These are phyloP conservation scores for Daldinia sp. DNA, from an alignment of 2,329 filamentous ascomycete species.

Conservation along the genomic window DNA sequence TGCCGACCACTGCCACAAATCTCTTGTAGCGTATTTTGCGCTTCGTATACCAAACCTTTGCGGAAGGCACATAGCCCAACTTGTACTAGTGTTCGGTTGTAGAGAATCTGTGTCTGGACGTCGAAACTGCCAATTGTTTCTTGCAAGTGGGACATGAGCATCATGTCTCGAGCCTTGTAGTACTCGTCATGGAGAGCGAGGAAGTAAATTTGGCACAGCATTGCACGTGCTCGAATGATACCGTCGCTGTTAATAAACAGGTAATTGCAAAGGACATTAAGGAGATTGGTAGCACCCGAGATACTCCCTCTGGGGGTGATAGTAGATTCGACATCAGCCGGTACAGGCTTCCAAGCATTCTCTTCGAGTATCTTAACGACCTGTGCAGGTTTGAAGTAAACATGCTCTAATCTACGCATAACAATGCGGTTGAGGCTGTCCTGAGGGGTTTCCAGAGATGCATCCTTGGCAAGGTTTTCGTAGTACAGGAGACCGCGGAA, in stretches of 20 bases:
- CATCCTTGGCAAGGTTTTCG: slow-evolving; percentile 77
- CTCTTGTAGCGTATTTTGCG: slow-evolving; percentile 96
- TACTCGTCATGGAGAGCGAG: slow-evolving; percentile 96
- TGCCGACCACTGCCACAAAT: slow-evolving; percentile 97
- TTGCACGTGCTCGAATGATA: slow-evolving; percentile 93
- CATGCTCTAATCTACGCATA: slow-evolving; percentile 93
- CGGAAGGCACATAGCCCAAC: slow-evolving; percentile 98
- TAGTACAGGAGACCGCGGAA: slow-evolving; percentile 89
- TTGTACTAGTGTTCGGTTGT: slow-evolving; percentile 97
- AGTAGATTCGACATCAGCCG: slow-evolving; percentile 73
- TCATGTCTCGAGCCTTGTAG: slow-evolving; percentile 97
- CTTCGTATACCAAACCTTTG: slow-evolving; percentile 94
- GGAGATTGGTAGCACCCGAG: slow-evolving; percentile 75
- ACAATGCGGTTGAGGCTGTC: slow-evolving; percentile 91
- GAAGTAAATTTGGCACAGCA: slow-evolving; percentile 99
- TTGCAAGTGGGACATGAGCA: slow-evolving; percentile 99
- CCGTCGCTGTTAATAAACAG: slow-evolving; percentile 94
- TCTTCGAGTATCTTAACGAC: slow-evolving; percentile 95
- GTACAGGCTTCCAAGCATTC: slow-evolving; percentile 87
- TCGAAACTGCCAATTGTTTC: slow-evolving; percentile 98
- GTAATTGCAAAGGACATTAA: slow-evolving; percentile 91
- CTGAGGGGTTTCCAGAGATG: slow-evolving; percentile 76
- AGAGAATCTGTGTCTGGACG: slow-evolving; percentile 95
- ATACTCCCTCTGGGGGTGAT: slow-evolving; percentile 78
- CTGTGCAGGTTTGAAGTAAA: slow-evolving; percentile 98